A percentile compares a stretch with the other conserved stretches of the same genome.
These are phyloP conservation scores for Hericium coralloides DNA, from an alignment of 768 basidiomycete species.

Conservation along the genomic window DNA sequence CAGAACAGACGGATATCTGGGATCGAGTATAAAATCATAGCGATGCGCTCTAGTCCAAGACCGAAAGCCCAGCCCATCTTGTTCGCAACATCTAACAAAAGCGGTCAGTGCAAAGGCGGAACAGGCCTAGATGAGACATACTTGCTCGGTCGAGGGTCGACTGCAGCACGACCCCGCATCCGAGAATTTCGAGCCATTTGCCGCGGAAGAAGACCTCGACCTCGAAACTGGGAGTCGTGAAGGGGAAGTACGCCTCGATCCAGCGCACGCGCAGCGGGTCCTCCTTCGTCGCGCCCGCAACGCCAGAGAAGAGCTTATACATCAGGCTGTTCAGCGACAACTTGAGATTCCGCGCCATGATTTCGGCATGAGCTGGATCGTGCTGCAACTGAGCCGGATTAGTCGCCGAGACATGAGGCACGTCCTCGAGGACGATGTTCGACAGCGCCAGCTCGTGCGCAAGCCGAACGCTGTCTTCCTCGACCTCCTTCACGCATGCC, in stretches of 20 bases:
- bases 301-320: constrained; percentile 68
- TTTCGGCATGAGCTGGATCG: constrained; percentile 59
- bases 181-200: constrained; percentile 95
- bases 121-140: constrained; percentile 30
- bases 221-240: constrained; percentile 96
- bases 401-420: constrained; percentile 56
- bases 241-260: constrained; percentile 98
- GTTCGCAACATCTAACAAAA: constrained; percentile 50
- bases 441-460: constrained; percentile 50
- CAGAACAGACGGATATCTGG: constrained; percentile 98
- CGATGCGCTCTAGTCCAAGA: constrained; percentile 91
- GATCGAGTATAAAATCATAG: constrained; percentile 95
- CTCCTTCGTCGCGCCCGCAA: constrained; percentile 36
- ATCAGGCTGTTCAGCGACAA: constrained; percentile 83
- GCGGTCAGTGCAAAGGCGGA: neutral
- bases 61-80: constrained; percentile 99
- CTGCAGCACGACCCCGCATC: constrained; percentile 87
- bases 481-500: constrained; percentile 49
- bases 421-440: constrained; percentile 83
- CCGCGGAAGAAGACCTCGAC: constrained; percentile 96
- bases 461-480: constrained; percentile 63
- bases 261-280: constrained; percentile 85
- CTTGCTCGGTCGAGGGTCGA: constrained; percentile 82
- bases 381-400: constrained; percentile 82
- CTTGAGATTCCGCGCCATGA: constrained; percentile 82